phyloP scores from a whole-genome alignment of 31 red algal genomes.

The Bonnemaisonia californica region DNA sequence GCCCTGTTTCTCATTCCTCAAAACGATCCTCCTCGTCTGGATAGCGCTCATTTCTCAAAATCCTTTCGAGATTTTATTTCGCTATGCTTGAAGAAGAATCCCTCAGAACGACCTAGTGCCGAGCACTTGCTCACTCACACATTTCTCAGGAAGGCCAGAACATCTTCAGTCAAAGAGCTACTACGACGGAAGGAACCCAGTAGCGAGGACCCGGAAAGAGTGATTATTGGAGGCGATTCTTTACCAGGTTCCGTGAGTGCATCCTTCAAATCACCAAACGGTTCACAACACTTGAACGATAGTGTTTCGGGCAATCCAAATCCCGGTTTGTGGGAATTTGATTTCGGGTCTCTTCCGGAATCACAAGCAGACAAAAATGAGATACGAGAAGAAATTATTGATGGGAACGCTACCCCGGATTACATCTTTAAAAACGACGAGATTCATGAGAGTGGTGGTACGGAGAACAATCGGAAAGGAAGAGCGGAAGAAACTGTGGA shows the following conservation, averaged over 20 bases:
- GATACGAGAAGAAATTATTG: neutral
- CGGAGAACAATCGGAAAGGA: neutral
- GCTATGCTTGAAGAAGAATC: conserved; percentile 78
- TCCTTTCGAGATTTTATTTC: conserved; percentile 81
- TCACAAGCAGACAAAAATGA: conserved; percentile 11
- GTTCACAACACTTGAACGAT: neutral
- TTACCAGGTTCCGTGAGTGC: conserved; percentile 28
- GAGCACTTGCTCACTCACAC: conserved; percentile 70
- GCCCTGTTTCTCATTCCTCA: conserved; percentile 85
- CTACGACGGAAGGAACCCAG: conserved; percentile 21
- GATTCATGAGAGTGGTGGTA: neutral
- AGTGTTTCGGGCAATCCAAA: neutral
- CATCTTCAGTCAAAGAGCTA: conserved; percentile 52
- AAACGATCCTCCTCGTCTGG: conserved; percentile 75
- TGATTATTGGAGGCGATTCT: conserved; percentile 44
- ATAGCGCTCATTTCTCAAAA: conserved; percentile 69
- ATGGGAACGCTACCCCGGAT: neutral
- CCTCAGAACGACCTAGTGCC: conserved; percentile 70
- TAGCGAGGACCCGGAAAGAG: conserved; percentile 33
- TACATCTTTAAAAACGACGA: neutral
- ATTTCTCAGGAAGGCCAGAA: conserved; percentile 65
- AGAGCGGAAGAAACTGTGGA: neutral
- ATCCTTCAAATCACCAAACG: conserved; percentile 5
- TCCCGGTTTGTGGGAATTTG: conserved; percentile 50
- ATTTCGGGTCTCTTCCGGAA: conserved; percentile 42